phyloP scores from a whole-genome alignment of 768 basidiomycete genomes.

The Mycena epipterygia region DNA sequence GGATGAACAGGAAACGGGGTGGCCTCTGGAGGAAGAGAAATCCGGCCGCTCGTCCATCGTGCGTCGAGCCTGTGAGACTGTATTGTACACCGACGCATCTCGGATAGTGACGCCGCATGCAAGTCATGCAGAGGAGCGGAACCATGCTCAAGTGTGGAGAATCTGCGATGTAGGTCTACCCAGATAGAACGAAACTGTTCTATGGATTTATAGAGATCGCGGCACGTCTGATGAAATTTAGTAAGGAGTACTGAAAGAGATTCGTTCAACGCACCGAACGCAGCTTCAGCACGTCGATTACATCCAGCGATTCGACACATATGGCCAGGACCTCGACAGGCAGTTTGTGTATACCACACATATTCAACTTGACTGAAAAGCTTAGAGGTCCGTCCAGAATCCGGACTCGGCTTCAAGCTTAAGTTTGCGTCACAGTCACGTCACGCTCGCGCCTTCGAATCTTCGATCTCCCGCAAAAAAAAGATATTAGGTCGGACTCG shows the following conservation, averaged over 20 bases:
- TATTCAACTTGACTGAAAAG: too few relatives aligned
- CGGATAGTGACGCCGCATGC: background rate
- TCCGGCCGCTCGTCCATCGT: background rate
- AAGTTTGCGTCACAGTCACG: too few relatives aligned
- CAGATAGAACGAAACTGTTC: background rate
- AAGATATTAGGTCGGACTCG: too few relatives aligned
- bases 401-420: too few relatives aligned
- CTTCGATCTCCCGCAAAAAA: too few relatives aligned
- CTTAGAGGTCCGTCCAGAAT: background rate
- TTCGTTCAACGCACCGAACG: too few relatives aligned
- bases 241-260: too few relatives aligned
- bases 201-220: background rate
- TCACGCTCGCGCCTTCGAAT: too few relatives aligned
- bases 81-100: background rate
- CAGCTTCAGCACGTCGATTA: too few relatives aligned
- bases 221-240: background rate
- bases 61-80: background rate
- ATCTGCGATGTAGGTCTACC: background rate
- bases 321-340: too few relatives aligned
- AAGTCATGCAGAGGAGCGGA: background rate
- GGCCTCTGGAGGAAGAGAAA: background rate
- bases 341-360: too few relatives aligned
- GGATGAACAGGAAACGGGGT: background rate
- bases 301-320: too few relatives aligned
- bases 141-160: background rate